Evolutionary conservation across 805 yeast genomes (phyloP).

Genomic region (Saturnispora saitoi): DNA sequence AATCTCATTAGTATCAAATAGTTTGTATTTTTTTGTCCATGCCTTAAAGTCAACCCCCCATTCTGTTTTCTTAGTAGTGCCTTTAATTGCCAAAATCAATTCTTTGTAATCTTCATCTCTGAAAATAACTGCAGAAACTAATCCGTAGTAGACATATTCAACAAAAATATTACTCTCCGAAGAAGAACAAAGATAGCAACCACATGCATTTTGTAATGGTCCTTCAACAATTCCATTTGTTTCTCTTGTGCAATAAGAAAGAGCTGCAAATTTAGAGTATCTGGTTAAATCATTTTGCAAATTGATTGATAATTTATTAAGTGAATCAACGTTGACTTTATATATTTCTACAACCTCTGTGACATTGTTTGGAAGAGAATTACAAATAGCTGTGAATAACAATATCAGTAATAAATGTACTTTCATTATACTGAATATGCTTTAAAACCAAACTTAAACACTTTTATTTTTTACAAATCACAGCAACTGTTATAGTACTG

Average conservation of each 20-base stretch:
- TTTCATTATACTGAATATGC: too few relatives aligned
- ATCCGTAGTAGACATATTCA: slow-evolving; percentile 30
- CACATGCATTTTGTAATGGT: background rate
- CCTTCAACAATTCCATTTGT: background rate
- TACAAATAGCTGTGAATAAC: too few relatives aligned
- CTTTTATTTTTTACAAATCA: too few relatives aligned
- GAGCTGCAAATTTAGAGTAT: background rate
- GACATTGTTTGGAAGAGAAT: too few relatives aligned
- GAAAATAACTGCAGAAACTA: slow-evolving; percentile 48
- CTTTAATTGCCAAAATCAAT: slow-evolving; percentile 49
- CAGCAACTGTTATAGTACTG: too few relatives aligned
- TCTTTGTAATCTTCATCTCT: slow-evolving; percentile 37
- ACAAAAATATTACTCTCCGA: background rate
- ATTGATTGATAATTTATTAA: background rate
- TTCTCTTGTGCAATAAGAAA: background rate
- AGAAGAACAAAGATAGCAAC: background rate
- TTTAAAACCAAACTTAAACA: too few relatives aligned
- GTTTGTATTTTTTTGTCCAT: background rate
- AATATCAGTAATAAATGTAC: too few relatives aligned
- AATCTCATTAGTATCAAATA: slow-evolving; percentile 7
- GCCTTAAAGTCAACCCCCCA: slow-evolving; percentile 43
- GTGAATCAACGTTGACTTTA: background rate
- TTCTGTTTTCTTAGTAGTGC: slow-evolving; percentile 55
- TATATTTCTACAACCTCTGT: too few relatives aligned
- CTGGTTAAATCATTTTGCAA: background rate